Evolutionary conservation across 768 basidiomycete genomes (phyloP).

Genomic region (Mycena crocata): DNA sequence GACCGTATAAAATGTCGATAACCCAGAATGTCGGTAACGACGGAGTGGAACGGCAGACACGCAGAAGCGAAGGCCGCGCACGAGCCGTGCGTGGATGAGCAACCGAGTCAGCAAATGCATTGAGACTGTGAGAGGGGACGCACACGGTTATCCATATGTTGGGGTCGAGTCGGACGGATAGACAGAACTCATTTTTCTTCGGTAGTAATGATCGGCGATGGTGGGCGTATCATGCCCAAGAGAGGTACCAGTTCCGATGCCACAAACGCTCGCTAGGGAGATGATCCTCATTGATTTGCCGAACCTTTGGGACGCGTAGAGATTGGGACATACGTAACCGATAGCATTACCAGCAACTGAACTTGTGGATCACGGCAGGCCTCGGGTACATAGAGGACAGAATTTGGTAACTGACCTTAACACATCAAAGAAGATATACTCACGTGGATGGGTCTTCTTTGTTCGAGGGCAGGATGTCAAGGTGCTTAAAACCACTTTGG

Average conservation of each 20-base stretch:
- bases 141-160: conserved; percentile 21
- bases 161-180: conserved; percentile 17
- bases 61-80: not conserved
- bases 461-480: conserved; percentile 20
- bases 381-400: not conserved
- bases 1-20: not conserved
- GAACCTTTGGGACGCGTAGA: not conserved
- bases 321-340: not conserved
- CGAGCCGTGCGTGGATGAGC: not conserved
- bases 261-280: not conserved
- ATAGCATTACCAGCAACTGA: not conserved
- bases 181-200: conserved; percentile 8
- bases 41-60: conserved; percentile 1
- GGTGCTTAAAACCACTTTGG: conserved; percentile 24
- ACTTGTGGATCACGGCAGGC: conserved; percentile 3
- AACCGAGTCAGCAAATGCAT: conserved; percentile 3
- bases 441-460: conserved; percentile 20
- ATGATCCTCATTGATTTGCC: not conserved
- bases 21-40: conserved; percentile 5
- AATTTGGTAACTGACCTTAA: not conserved
- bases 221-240: not conserved
- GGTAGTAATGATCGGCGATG: conserved; percentile 23
- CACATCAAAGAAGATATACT: conserved; percentile 1
- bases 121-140: conserved; percentile 12
- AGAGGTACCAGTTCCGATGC: conserved; percentile 2